Base-by-base conservation (phyloP, 305 asterid species). In the Andrographis paniculata region DNA sequence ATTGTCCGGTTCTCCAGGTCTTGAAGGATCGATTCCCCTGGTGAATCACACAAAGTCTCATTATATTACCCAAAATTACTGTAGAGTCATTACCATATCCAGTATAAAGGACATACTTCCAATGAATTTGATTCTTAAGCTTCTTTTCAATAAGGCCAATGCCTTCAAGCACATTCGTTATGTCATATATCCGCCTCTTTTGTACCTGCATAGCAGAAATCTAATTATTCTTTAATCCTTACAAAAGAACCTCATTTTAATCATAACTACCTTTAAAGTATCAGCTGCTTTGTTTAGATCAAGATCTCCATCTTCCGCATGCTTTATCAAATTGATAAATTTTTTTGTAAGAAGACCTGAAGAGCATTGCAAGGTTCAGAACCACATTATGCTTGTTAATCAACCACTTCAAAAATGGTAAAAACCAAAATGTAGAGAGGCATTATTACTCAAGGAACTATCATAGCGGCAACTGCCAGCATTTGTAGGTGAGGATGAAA, bases 111-210 rank as follows among this genome's bases (percentile, higher is more conserved):
- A 40, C 94, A 76, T 83, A 87, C 99, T 87, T 87, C 96, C 94
- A 91, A 18, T 50, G 89, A 52, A 91, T 86, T 77, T 80, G 77
- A 76, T 87, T 87, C 76, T 91, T 91, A 50, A 80, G 85, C 73
- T 80, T 91, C 87, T 91, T 91, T 64, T 91, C 99, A 56, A 91
- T 91, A 20, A 87, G 96, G 59, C 96, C 95, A 71, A 91, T 91
- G 50, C 99, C 99, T 68, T 91, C 99, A 45, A 91, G 99, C 59
- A 91, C 99, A 74, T 86, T 91, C 24, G 99, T 91, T 57, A 91
- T 91, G 67, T 91, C 95, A 67, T 91, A 91, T 62, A 86, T 91
- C 61, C 95, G 75, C 69, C 99, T 80, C 79, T 91, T 91, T 57
- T 91, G 99, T 63, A 87, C 99, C 99, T 92, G 80, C 61, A 60